Evolutionary conservation across 2,329 filamentous ascomycete species (phyloP).

Genomic region (Laburnicola sp.): DNA sequence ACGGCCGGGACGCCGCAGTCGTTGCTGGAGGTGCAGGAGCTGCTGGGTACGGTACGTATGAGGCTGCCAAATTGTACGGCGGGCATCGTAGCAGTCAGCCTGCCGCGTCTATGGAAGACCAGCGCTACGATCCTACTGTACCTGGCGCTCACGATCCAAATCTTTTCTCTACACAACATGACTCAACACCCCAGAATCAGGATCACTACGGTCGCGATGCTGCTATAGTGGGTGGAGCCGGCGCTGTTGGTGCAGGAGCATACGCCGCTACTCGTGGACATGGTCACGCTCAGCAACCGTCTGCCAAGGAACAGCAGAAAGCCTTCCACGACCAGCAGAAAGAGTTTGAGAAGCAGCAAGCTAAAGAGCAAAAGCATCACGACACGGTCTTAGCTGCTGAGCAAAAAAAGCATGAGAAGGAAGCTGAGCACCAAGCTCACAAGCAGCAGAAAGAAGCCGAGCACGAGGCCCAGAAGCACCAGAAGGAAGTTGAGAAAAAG

Average conservation of each 20-base stretch:
- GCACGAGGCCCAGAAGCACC: conserved; percentile 20
- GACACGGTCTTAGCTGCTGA: conserved; percentile 23
- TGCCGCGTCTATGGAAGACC: conserved; percentile 30
- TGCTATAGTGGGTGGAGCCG: conserved; percentile 23
- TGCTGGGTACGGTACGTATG: conserved; percentile 39
- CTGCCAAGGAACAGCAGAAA: conserved; percentile 22
- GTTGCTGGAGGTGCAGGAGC: conserved; percentile 36
- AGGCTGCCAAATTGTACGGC: conserved; percentile 34
- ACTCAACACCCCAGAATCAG: conserved; percentile 8
- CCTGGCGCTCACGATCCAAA: conserved; percentile 13
- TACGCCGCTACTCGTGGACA: conserved; percentile 11
- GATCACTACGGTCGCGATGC: conserved; percentile 32
- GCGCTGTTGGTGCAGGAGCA: conserved; percentile 17
- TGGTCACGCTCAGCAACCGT: conserved; percentile 3
- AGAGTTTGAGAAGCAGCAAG: conserved; percentile 25
- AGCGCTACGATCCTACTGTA: conserved; percentile 23
- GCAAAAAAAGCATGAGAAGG: conserved; percentile 31
- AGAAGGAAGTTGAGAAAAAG: conserved; percentile 15
- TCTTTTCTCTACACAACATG: neutral
- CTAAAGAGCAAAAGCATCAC: conserved; percentile 26
- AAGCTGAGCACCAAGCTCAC: conserved; percentile 22
- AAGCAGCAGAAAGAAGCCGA: conserved; percentile 7
- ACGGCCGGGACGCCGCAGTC: conserved; percentile 31
- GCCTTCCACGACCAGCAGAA: conserved; percentile 18
- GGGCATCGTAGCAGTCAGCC: conserved; percentile 37